Conservation (phyloP, 768 basidiomycete genomes). For the Vararia minispora region DNA sequence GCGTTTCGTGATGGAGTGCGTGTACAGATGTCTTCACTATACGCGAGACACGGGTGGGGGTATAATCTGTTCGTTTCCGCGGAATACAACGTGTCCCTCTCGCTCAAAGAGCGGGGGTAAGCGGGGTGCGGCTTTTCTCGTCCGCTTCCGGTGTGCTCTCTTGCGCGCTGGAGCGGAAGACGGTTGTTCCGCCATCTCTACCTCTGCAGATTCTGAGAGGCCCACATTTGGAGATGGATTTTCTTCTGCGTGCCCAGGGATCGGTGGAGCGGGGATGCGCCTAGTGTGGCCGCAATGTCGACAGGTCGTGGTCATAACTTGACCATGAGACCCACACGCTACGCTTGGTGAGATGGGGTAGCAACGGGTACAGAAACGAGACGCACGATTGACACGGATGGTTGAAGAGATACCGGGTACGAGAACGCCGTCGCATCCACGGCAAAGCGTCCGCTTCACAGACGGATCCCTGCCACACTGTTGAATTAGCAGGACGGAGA, state of each 20-base stretch:
- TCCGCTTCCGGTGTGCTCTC: constrained; percentile 14
- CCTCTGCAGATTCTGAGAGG: neutral
- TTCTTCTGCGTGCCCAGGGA: constrained; percentile 14
- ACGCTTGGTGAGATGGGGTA: neutral
- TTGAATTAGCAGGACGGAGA: neutral
- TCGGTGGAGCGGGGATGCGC: constrained; percentile 57
- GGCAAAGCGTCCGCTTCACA: constrained; percentile 76
- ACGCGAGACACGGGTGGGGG: too few relatives aligned
- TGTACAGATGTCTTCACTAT: too few relatives aligned
- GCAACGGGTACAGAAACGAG: neutral
- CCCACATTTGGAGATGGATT: too few relatives aligned
- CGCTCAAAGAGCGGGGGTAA: constrained; percentile 51
- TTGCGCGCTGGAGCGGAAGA: neutral
- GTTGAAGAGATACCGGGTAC: constrained; percentile 57
- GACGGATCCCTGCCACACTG: constrained; percentile 51
- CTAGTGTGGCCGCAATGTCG: constrained; percentile 43
- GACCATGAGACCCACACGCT: constrained; percentile 36
- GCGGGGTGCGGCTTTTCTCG: constrained; percentile 23
- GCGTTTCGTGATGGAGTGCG: too few relatives aligned
- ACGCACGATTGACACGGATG: constrained; percentile 55
- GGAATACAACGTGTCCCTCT: constrained; percentile 54
- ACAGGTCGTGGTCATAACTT: constrained; percentile 50
- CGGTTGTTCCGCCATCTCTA: neutral
- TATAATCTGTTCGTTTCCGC: constrained; percentile 41
- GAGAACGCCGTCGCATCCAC: constrained; percentile 50